Evolutionary conservation across 1,284 basidiomycete species (phyloP).

Genomic region (Papiliotrema nemorosa): DNA sequence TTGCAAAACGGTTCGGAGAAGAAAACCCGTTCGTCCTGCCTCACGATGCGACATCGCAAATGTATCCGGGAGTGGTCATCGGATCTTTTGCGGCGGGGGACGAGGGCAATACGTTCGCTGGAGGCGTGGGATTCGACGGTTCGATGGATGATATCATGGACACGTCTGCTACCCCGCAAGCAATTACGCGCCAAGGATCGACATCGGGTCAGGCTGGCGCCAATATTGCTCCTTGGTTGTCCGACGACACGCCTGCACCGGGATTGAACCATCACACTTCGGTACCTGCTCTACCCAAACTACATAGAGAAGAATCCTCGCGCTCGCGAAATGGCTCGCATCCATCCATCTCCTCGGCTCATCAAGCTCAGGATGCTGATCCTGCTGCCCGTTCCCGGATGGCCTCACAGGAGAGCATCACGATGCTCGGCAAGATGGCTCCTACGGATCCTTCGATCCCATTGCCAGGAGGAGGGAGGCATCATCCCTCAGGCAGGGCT

Average conservation of each 20-base stretch:
- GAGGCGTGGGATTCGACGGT: conserved; percentile 15
- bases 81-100: neutral
- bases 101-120: neutral
- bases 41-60: conserved; percentile 3
- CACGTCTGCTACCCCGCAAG: conserved; percentile 15
- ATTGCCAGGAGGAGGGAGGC: conserved; percentile 7
- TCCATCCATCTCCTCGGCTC: conserved; percentile 6
- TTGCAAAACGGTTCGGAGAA: neutral
- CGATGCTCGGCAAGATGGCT: neutral
- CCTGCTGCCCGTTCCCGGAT: neutral
- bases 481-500: conserved; percentile 3
- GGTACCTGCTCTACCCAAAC: neutral
- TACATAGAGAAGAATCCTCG: neutral
- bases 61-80: conserved; percentile 5
- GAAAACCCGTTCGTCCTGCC: neutral
- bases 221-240: conserved; percentile 46
- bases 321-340: conserved; percentile 11
- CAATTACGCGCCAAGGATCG: conserved; percentile 12
- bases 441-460: neutral
- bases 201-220: conserved; percentile 23
- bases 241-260: conserved; percentile 26
- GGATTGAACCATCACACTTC: neutral
- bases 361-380: neutral
- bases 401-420: conserved; percentile 19
- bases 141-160: conserved; percentile 42